phyloP scores from a whole-genome alignment of 306 rosid genomes.

The Vigna nakashimae region DNA sequence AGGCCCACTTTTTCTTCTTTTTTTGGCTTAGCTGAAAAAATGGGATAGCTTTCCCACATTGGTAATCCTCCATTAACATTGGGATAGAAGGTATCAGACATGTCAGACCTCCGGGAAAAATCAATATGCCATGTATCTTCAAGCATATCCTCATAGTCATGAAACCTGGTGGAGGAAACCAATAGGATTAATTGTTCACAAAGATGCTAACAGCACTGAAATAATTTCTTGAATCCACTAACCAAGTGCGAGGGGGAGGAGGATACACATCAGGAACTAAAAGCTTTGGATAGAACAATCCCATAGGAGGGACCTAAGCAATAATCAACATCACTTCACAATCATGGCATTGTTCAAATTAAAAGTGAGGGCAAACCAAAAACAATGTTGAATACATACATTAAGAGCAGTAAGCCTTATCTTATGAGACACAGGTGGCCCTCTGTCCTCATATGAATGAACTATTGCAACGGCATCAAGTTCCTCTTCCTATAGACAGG shows the following conservation, averaged over 20 bases:
- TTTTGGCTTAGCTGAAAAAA: conserved; percentile 74
- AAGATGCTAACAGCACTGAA: conserved; percentile 33
- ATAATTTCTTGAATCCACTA: conserved; percentile 45
- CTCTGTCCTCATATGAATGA: conserved; percentile 85
- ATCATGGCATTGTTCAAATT: conserved; percentile 34
- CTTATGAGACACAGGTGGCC: conserved; percentile 82
- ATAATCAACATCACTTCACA: conserved; percentile 18
- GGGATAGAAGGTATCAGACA: conserved; percentile 75
- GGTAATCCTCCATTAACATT: conserved; percentile 71
- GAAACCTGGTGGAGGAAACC: conserved; percentile 64
- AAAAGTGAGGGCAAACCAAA: conserved; percentile 30
- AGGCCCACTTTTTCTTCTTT: conserved; percentile 94
- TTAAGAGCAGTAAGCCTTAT: conserved; percentile 85
- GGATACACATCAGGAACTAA: conserved; percentile 94
- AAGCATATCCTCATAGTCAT: conserved; percentile 89
- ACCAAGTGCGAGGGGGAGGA: conserved; percentile 96
- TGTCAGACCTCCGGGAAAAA: conserved; percentile 77
- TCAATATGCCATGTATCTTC: conserved; percentile 93
- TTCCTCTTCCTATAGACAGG: conserved; percentile 74
- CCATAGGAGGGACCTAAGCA: conserved; percentile 93
- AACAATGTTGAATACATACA: conserved; percentile 53
- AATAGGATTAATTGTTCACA: neutral
- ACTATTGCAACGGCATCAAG: conserved; percentile 76
- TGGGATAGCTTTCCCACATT: conserved; percentile 92
- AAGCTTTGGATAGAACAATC: conserved; percentile 89